These are phyloP conservation scores for Tylopilus subfusipes DNA, from an alignment of 768 basidiomycete genomes.

Conservation along the genomic window DNA sequence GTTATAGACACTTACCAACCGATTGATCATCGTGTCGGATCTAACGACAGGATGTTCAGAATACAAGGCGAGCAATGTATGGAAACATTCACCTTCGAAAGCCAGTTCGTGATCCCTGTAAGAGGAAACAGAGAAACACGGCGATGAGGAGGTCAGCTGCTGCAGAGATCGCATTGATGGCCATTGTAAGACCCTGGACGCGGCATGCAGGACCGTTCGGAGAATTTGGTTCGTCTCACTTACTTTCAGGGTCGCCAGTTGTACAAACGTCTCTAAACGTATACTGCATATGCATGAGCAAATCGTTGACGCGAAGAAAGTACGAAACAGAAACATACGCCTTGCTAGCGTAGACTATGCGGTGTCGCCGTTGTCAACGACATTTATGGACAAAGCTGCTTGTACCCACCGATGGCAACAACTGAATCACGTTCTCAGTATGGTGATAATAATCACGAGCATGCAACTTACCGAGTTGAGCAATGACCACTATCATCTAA, in stretches of 20 bases:
- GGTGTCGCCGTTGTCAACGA: constrained; percentile 1
- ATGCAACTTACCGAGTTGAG: constrained; percentile 35
- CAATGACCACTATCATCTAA: constrained; percentile 30
- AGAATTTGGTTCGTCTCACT: not conserved
- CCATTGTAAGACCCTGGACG: constrained; percentile 39
- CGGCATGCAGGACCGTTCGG: not conserved
- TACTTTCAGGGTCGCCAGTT: constrained; percentile 41
- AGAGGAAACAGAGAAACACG: constrained; percentile 40
- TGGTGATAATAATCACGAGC: not conserved
- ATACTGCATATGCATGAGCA: constrained; percentile 23
- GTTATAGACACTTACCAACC: constrained; percentile 26
- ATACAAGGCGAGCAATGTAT: not conserved
- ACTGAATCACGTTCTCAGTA: constrained; percentile 20
- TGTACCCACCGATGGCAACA: constrained; percentile 31
- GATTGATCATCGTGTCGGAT: constrained; percentile 51
- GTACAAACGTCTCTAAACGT: constrained; percentile 36
- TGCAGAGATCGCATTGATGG: constrained; percentile 50
- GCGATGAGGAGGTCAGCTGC: constrained; percentile 50
- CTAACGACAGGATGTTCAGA: constrained; percentile 6
- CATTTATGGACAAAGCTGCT: not conserved
- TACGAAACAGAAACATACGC: constrained; percentile 29
- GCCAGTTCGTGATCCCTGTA: constrained; percentile 48
- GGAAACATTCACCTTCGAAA: constrained; percentile 37
- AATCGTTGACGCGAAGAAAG: not conserved
- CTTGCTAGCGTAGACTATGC: constrained; percentile 34